Evolutionary conservation across 208 protist species (phyloP).

Genomic region (Acanthamoeba sp.): DNA sequence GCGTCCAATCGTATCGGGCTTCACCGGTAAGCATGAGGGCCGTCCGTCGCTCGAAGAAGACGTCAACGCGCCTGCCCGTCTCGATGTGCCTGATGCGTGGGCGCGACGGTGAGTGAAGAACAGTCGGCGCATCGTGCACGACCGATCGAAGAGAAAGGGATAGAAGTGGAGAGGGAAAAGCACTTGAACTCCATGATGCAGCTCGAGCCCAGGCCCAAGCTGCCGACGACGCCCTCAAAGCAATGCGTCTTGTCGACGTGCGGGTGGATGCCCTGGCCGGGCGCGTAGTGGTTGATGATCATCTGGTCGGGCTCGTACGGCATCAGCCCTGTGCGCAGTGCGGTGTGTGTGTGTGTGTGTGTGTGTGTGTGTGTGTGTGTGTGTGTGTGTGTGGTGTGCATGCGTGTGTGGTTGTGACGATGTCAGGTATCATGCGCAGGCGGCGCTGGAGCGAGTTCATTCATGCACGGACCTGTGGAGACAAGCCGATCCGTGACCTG

Average conservation of each 20-base stretch:
- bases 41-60: constrained; percentile 20
- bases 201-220: constrained; percentile 15
- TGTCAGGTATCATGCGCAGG: not conserved
- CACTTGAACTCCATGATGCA: constrained; percentile 59
- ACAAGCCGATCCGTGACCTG: not conserved
- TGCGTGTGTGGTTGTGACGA: no score
- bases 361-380: no score
- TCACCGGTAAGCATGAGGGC: not conserved
- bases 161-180: not conserved
- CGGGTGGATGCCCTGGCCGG: constrained; percentile 67
- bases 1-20: not conserved
- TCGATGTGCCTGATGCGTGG: not conserved
- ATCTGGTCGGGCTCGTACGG: constrained; percentile 73
- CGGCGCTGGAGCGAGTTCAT: not conserved
- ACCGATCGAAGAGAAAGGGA: no score
- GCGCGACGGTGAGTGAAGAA: no score
- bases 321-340: not conserved
- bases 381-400: no score
- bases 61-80: not conserved
- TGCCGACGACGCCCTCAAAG: constrained; percentile 57
- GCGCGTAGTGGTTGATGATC: constrained; percentile 73
- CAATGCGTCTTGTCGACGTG: constrained; percentile 59
- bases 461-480: not conserved
- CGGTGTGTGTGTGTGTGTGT: no score
- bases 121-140: no score